Evolutionary conservation across 805 yeast species (phyloP), one percentile per base, ranked within the genome.

Genomic region (Ogataea paraovalis): DNA sequence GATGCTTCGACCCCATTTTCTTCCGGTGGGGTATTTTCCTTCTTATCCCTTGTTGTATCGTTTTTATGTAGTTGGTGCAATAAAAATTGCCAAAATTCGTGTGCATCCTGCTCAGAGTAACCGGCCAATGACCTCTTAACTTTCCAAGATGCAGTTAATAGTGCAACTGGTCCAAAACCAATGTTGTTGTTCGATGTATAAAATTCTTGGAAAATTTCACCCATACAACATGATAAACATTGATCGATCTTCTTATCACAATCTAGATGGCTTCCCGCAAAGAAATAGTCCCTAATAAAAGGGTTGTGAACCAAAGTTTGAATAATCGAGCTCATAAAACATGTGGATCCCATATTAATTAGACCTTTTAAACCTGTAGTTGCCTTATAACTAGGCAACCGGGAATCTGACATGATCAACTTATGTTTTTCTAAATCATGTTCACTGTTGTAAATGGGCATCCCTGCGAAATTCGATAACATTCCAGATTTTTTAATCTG

Each of bases 81-180:
- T 25, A 92, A 61, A 62, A 92, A 91, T 62, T 94, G 97, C 85
- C 96, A 85, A 66, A 92, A 94, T 66, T 94, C 99, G 67, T 94
- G 99, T 0, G 99, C 98, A 64, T 94, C 99, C 67, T 94, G 99
- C 66, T 94, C 97, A 32, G 94, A 85, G 56, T 91, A 91, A 1
- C 99, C 99, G 0, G 97, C 96, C 49, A 94, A 76, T 30, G 89
- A 78, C 54, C 86, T 79, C 56, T 88, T 87, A 41, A 84, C 83
- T 58, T 83, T 83, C 92, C 97, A 90, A 1, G 96, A 84, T 12
- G 96, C 87, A n/a, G 80, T 75, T 43, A 94, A 72, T 41, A 94
- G 67, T 43, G 85, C 79, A 2, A 94, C 83, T 52, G 94, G 85
- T 0, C 98, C 97, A 68, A 70, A 84, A 2, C 96, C 90, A 28